These are phyloP conservation scores for Diddensiella santjacobensis DNA, from an alignment of 805 yeast genomes.

Conservation along the genomic window DNA sequence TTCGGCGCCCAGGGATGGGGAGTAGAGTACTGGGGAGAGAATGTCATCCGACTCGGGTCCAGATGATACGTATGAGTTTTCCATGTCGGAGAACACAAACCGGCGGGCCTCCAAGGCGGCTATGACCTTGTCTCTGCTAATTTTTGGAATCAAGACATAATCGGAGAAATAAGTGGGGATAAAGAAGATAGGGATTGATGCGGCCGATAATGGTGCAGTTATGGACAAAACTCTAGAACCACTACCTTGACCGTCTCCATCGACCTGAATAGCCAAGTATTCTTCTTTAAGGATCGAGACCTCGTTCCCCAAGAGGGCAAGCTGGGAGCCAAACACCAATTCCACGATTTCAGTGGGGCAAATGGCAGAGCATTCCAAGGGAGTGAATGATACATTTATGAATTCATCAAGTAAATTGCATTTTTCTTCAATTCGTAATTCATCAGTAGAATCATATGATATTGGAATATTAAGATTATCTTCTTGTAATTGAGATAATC, in stretches of 20 bases:
- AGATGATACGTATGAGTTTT: constrained; percentile 40
- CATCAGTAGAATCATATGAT: constrained; percentile 4
- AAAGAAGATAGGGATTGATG: constrained; percentile 57
- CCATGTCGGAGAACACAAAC: constrained; percentile 43
- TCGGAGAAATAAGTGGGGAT: constrained; percentile 61
- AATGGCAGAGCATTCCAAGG: constrained; percentile 59
- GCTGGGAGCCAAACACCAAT: constrained; percentile 39
- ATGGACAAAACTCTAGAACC: constrained; percentile 49
- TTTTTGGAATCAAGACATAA: constrained; percentile 54
- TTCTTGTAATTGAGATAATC: constrained; percentile 15
- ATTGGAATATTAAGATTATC: constrained; percentile 17
- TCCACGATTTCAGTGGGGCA: constrained; percentile 42
- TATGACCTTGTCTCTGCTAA: constrained; percentile 43
- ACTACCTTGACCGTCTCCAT: constrained; percentile 56
- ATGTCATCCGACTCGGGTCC: constrained; percentile 3
- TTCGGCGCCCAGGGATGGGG: constrained; percentile 8
- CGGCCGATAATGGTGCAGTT: constrained; percentile 55
- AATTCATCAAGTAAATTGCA: constrained; percentile 39
- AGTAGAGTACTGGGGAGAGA: background rate
- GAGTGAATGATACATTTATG: constrained; percentile 60
- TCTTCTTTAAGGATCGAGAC: constrained; percentile 41
- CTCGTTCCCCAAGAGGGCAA: constrained; percentile 33
- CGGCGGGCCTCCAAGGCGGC: constrained; percentile 41
- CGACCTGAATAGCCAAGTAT: constrained; percentile 54
- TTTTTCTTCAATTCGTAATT: constrained; percentile 19